Conservation (phyloP, 2,329 filamentous ascomycete species). For the Ceratocystis variospora region DNA sequence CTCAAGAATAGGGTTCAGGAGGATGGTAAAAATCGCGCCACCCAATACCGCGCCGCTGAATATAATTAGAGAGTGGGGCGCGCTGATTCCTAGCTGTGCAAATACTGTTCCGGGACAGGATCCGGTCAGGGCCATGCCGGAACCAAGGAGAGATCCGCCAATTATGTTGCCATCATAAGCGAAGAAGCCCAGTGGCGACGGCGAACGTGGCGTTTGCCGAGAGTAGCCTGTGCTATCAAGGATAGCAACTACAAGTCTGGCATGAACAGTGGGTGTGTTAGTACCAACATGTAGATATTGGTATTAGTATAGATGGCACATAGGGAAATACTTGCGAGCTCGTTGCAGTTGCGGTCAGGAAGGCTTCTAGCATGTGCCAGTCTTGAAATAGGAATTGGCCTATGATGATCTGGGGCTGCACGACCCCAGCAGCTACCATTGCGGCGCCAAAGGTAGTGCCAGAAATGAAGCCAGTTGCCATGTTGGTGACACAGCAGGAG, state of each 20-base stretch:
- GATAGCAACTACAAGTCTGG: conserved; percentile 34
- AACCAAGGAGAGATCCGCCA: conserved; percentile 47
- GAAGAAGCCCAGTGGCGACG: conserved; percentile 40
- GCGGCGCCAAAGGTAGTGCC: conserved; percentile 50
- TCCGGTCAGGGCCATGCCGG: conserved; percentile 53
- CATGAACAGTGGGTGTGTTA: neutral
- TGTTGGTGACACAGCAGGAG: neutral
- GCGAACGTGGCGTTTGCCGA: conserved; percentile 34
- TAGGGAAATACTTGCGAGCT: conserved; percentile 41
- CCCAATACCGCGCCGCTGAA: conserved; percentile 42
- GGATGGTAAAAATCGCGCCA: conserved; percentile 38
- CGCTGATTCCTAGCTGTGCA: conserved; percentile 42
- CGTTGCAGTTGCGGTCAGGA: conserved; percentile 47
- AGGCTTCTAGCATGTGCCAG: conserved; percentile 53
- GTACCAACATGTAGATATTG: neutral
- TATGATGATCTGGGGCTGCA: conserved; percentile 45
- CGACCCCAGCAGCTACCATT: conserved; percentile 46
- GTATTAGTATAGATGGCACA: neutral
- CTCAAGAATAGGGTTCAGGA: conserved; percentile 27
- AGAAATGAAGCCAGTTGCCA: conserved; percentile 30
- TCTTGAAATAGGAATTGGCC: conserved; percentile 46
- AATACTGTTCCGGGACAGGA: conserved; percentile 53
- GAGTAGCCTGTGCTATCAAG: conserved; percentile 33
- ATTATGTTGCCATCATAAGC: conserved; percentile 51
- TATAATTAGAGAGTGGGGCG: conserved; percentile 38